phyloP scores from a whole-genome alignment of 495 filamentous ascomycete genomes.

The Corynascus novoguineensis region DNA sequence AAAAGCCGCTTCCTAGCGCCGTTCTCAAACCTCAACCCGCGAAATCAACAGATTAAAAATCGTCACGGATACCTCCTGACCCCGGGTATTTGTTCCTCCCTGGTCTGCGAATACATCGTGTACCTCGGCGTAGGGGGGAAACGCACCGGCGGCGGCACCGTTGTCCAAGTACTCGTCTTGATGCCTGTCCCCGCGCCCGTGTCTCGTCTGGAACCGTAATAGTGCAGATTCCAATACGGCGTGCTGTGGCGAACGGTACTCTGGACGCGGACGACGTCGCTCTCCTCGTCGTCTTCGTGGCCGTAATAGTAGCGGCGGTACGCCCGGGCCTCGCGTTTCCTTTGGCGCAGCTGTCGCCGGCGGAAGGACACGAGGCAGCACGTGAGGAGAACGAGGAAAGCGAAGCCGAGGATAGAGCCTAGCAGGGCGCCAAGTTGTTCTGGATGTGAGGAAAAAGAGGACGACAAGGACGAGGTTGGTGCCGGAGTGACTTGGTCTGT shows the following conservation, averaged over 20 bases:
- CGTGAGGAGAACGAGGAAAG: constrained; percentile 12
- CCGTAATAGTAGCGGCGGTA: not conserved
- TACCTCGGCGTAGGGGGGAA: constrained; percentile 16
- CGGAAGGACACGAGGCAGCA: constrained; percentile 8
- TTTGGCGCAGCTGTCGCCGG: not conserved
- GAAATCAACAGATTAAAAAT: not conserved
- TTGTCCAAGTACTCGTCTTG: too few relatives aligned
- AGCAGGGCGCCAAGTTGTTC: constrained; percentile 20
- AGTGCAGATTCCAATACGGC: not conserved
- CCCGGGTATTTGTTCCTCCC: constrained; percentile 9
- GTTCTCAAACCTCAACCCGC: not conserved
- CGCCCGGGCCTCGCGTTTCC: not conserved
- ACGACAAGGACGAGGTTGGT: not conserved
- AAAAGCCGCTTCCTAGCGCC: not conserved
- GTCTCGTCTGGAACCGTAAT: not conserved
- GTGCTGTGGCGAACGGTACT: not conserved
- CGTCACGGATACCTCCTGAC: constrained; percentile 12
- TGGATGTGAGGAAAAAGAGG: constrained; percentile 16
- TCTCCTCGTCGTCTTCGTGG: not conserved
- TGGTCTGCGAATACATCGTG: constrained; percentile 8
- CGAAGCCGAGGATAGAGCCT: constrained; percentile 17
- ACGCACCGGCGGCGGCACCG: constrained; percentile 13
- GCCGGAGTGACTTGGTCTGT: not conserved
- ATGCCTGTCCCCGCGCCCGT: not conserved
- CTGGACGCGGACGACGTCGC: not conserved